A percentile compares a stretch with the other conserved stretches of the same genome.
phyloP scores from a whole-genome alignment of 1,284 basidiomycete genomes.

The Leccinum subrobustum region DNA sequence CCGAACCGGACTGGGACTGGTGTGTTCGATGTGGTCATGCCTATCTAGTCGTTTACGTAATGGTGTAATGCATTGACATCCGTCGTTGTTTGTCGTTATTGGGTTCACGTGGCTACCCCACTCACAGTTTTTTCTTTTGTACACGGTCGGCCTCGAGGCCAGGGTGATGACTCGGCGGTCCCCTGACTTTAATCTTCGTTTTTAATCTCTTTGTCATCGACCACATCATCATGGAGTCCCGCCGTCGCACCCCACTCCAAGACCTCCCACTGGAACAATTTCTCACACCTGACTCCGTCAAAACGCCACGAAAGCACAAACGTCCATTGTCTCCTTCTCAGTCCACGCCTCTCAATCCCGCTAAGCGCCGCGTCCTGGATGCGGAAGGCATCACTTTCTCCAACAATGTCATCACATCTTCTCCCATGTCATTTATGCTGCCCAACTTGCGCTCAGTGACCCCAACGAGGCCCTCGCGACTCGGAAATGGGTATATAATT shows the following conservation, averaged over 20 bases:
- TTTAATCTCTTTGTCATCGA: slow-evolving; percentile 7
- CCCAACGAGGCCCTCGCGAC: slow-evolving; percentile 22
- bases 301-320: slow-evolving; percentile 36
- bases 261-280: slow-evolving; percentile 60
- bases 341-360: slow-evolving; percentile 51
- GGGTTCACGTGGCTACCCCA: slow-evolving; percentile 5
- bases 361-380: slow-evolving; percentile 67
- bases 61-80: not conserved
- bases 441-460: slow-evolving; percentile 21
- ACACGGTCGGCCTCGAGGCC: slow-evolving; percentile 21
- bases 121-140: slow-evolving; percentile 22
- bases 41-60: slow-evolving; percentile 32
- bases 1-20: slow-evolving; percentile 86
- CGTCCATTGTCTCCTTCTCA: slow-evolving; percentile 54
- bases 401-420: slow-evolving; percentile 14
- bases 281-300: slow-evolving; percentile 35
- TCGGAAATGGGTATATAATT: slow-evolving; percentile 26
- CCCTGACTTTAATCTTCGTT: slow-evolving; percentile 26
- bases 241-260: slow-evolving; percentile 46
- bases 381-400: slow-evolving; percentile 47
- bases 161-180: slow-evolving; percentile 27
- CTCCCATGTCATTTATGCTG: slow-evolving; percentile 16
- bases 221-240: slow-evolving; percentile 30
- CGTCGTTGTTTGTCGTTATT: slow-evolving; percentile 31
- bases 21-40: slow-evolving; percentile 69